A percentile compares a stretch with the other conserved stretches of the same genome.
phyloP scores from a whole-genome alignment of 192 early-diverging fungal genomes.

The Diversispora eburnea region DNA sequence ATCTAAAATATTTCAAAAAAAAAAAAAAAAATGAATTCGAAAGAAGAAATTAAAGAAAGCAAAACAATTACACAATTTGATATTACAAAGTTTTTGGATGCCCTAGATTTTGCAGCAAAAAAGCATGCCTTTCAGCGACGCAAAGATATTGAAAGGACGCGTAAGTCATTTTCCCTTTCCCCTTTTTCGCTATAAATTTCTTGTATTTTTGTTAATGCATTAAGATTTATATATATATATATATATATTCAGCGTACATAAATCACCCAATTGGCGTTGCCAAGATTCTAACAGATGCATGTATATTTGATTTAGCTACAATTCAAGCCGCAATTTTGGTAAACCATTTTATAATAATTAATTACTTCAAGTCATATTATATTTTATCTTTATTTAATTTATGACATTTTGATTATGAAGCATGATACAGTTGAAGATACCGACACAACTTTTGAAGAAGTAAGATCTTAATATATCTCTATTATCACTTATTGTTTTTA shows the following conservation, averaged over 20 bases:
- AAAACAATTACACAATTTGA: not conserved
- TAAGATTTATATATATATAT: not conserved
- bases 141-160: slow-evolving; percentile 50
- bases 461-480: slow-evolving; percentile 22
- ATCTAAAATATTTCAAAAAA: no score
- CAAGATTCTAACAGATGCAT: slow-evolving; percentile 46
- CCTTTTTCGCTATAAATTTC: not conserved
- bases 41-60: no score
- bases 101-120: slow-evolving; percentile 48
- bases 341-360: not conserved
- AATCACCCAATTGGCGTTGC: slow-evolving; percentile 61
- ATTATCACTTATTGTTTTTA: not conserved
- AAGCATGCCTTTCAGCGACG: slow-evolving; percentile 54
- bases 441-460: slow-evolving; percentile 57
- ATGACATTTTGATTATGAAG: not conserved
- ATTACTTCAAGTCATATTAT: not conserved
- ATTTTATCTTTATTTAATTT: not conserved
- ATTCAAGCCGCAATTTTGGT: slow-evolving; percentile 54
- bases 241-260: slow-evolving; percentile 47
- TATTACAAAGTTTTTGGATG: slow-evolving; percentile 25
- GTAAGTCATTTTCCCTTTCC: slow-evolving; percentile 6
- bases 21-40: no score
- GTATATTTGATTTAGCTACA: slow-evolving; percentile 42
- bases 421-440: slow-evolving; percentile 73
- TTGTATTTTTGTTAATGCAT: not conserved